Conservation (phyloP, 495 filamentous ascomycete genomes). For the Aspergillus leporis region DNA sequence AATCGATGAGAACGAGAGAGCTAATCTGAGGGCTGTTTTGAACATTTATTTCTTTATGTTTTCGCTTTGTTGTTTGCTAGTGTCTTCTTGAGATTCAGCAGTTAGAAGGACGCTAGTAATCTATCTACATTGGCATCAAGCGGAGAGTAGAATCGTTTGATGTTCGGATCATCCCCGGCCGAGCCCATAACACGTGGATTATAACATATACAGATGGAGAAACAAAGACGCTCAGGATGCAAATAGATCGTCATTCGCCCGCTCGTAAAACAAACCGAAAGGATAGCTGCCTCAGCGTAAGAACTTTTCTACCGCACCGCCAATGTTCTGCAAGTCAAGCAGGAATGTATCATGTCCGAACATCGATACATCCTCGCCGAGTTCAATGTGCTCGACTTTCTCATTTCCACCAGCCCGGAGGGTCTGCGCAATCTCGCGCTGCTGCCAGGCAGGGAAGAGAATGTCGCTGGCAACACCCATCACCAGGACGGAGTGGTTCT, state of each 20-base stretch:
- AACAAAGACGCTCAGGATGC: neutral
- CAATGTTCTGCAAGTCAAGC: conserved; percentile 88
- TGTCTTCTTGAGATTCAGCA: neutral
- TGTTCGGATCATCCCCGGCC: neutral
- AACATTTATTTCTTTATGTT: conserved; percentile 2
- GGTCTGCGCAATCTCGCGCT: conserved; percentile 89
- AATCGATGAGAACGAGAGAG: conserved; percentile 57
- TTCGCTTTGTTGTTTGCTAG: neutral
- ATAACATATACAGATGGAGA: neutral
- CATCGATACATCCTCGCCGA: conserved; percentile 86
- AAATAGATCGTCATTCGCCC: conserved; percentile 6
- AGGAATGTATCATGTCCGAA: conserved; percentile 98
- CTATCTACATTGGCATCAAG: neutral
- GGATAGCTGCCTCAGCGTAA: conserved; percentile 40
- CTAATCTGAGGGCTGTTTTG: conserved; percentile 53
- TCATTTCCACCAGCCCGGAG: conserved; percentile 73
- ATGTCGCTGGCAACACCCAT: conserved; percentile 97
- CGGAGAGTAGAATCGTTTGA: neutral
- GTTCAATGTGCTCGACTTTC: conserved; percentile 80
- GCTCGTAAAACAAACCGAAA: neutral
- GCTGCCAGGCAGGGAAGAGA: conserved; percentile 97
- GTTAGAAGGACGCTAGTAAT: neutral
- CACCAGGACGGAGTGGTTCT: conserved; percentile 76
- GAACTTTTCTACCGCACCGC: conserved; percentile 77
- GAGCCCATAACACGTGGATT: neutral